These are phyloP conservation scores for Barnettozyma hawaiiensis DNA, from an alignment of 1,139 yeast species.

Conservation along the genomic window DNA sequence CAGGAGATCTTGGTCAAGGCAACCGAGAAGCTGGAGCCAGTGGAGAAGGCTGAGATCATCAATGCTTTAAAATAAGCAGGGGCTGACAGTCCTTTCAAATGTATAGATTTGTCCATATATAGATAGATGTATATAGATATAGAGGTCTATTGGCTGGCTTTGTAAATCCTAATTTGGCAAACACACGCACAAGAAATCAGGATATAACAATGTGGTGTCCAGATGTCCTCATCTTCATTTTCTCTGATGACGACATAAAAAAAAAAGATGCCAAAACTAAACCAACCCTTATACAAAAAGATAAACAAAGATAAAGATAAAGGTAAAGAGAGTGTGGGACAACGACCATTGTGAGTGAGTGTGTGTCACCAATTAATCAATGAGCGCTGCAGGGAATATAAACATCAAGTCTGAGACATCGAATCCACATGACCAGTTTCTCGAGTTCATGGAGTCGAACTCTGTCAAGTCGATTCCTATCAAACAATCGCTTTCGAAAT, in stretches of 20 bases:
- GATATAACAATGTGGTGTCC: neutral
- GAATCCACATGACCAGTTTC: constrained; percentile 9
- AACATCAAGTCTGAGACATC: constrained; percentile 4
- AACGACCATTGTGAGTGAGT: too few species aligned
- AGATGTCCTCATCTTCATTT: neutral
- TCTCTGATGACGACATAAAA: too few species aligned
- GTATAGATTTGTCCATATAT: too few species aligned
- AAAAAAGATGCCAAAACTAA: too few species aligned
- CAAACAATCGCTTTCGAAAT: constrained; percentile 21
- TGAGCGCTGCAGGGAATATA: constrained; percentile 4
- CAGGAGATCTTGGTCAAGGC: constrained; percentile 11
- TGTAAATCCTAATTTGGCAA: too few species aligned
- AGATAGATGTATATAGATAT: neutral
- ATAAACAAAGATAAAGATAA: too few species aligned
- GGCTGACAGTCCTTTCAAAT: too few species aligned
- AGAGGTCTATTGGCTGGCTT: too few species aligned
- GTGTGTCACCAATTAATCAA: neutral
- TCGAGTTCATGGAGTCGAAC: constrained; percentile 10
- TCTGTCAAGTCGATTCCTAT: constrained; percentile 17
- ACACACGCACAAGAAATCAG: neutral
- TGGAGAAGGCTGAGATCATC: constrained; percentile 13
- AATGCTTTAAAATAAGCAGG: constrained; percentile 6
- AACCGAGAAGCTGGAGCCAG: constrained; percentile 17
- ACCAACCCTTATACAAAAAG: too few species aligned
- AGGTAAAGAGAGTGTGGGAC: too few species aligned